Percentiles rank a stretch among this genome's conserved stretches.
phyloP scores from a whole-genome alignment of 140 eudicot genomes.

The Anethum foeniculum region DNA sequence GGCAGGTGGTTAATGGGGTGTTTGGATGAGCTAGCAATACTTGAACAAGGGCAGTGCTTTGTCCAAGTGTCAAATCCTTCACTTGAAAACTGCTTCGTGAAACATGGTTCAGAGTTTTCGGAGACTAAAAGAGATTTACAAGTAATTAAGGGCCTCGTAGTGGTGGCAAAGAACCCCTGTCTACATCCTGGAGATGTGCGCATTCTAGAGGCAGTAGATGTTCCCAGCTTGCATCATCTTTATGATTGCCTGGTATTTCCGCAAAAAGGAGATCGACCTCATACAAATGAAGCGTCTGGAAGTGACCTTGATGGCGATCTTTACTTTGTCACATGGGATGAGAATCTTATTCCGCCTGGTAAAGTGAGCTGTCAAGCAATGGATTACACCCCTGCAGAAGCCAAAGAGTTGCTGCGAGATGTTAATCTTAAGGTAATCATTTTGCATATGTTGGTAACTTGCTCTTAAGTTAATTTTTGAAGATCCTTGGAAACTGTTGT shows the following conservation, averaged over 20 bases:
- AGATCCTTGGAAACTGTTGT: background rate
- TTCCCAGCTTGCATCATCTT: slow-evolving; percentile 57
- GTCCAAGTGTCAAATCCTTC: slow-evolving; percentile 72
- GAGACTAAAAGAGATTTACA: slow-evolving; percentile 34
- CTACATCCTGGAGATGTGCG: slow-evolving; percentile 85
- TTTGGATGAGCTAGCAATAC: slow-evolving; percentile 63
- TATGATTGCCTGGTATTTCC: slow-evolving; percentile 82
- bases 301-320: slow-evolving; percentile 85
- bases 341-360: slow-evolving; percentile 78
- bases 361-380: slow-evolving; percentile 68
- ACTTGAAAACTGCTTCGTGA: slow-evolving; percentile 53
- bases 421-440: slow-evolving; percentile 50
- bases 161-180: slow-evolving; percentile 86
- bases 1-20: slow-evolving; percentile 99
- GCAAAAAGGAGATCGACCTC: slow-evolving; percentile 92
- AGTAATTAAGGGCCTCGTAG: slow-evolving; percentile 67
- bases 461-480: background rate
- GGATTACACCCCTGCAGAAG: slow-evolving; percentile 66
- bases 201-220: slow-evolving; percentile 75
- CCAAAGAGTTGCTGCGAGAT: slow-evolving; percentile 34
- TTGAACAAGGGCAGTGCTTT: slow-evolving; percentile 81
- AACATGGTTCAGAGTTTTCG: slow-evolving; percentile 64
- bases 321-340: slow-evolving; percentile 85
- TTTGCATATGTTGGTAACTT: slow-evolving; percentile 12
- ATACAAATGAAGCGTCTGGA: slow-evolving; percentile 83